Base-by-base conservation (phyloP, 139 green algal genomes). In the Chlamydomonas sphaeroides region DNA sequence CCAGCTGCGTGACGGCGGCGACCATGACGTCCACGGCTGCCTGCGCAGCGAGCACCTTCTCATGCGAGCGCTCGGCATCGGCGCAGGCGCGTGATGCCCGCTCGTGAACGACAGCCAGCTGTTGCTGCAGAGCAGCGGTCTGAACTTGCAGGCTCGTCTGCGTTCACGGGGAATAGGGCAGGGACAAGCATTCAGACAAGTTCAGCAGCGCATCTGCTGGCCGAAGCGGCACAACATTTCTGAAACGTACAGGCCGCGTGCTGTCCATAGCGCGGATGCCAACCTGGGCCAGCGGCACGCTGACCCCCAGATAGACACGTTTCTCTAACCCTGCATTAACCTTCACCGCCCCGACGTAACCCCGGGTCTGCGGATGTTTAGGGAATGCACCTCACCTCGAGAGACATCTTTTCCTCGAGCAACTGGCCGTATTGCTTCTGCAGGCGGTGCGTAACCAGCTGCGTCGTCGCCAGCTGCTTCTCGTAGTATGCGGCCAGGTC, bases 361-460 rank as follows among this genome's bases (percentile, higher is more conserved):
- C n/a, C n/a, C n/a, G n/a, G n/a, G n/a, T n/a, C n/a, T n/a, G n/a
- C n/a, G n/a, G n/a, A n/a, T n/a, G n/a, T n/a, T n/a, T n/a, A n/a
- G n/a, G n/a, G n/a, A n/a, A n/a, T n/a, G n/a, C 59, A 38, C 17
- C 71, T 35, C 42, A 80, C 74, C 74, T 80, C 74, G 1, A 80
- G 41, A 1, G 59, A 49, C 4, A 32, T 7, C 74, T 80, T 80
- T 21, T 80, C 74, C 38, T 80, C 74, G 11, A n/a, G 8, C 20
- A 80, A 41, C n/a, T 80, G 59, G 23, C 71, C 32, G n/a, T 23
- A 80, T 20, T 80, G 74, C n/a, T 70, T 42, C 39, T 70, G 39
- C 59, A 80, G 32, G 2, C 74, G 74, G 36, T 80, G 74, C 59
- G 70, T 59, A 3, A 80, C 74, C 41, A 80, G 59, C 59, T 80